Base-by-base conservation (phyloP, 1,139 yeast genomes). In the Debaryomycetaceae sp. region DNA sequence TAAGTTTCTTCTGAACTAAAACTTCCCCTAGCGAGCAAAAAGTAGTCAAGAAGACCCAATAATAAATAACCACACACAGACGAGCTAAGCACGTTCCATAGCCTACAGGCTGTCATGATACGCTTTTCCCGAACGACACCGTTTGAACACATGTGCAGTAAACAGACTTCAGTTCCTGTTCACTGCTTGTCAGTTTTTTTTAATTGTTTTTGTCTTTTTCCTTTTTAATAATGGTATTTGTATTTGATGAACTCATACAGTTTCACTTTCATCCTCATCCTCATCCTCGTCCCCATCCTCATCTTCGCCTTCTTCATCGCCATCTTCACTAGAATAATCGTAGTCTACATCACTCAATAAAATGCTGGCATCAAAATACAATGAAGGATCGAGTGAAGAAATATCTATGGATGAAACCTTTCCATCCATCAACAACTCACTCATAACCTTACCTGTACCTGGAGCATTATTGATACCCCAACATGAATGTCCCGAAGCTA, bases 381-480 rank as follows among this genome's bases (percentile, higher is more conserved):
- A 68, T 33, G 87, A 78, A 15, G 98, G 98, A 56, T 89, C 92
- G 43, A 92, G 73, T 2, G 89, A 84, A 33, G 83, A 74, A 29
- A 89, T 79, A 56, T 87, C 87, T 17, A 96, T 95, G 43, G 88
- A 80, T 35, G 65, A 73, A 8, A 84, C 83, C 46, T 77, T 79
- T n/a, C 98, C 98, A 40, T 91, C 98, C 39, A 91, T 64, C 37
- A 92, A 63, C 41, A 92, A 58, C 63, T 92, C 98, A 50, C 96
- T 81, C 85, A 92, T 78, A 36, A 92, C 76, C 55, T 88, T 83
- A 15, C 98, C 98, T 1, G 98, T 89, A 4, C 87, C 98, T 1
- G 98, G 98, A 0, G 97, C 97, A 61, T 92, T 91, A 63, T 92
- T 92, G 47, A 92, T 92, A 17, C 98, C 98, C 98, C 98, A 92